Evolutionary conservation across 1,139 yeast species (phyloP), one percentile per base, ranked within the genome.

Genomic region (Pichia sp.): DNA sequence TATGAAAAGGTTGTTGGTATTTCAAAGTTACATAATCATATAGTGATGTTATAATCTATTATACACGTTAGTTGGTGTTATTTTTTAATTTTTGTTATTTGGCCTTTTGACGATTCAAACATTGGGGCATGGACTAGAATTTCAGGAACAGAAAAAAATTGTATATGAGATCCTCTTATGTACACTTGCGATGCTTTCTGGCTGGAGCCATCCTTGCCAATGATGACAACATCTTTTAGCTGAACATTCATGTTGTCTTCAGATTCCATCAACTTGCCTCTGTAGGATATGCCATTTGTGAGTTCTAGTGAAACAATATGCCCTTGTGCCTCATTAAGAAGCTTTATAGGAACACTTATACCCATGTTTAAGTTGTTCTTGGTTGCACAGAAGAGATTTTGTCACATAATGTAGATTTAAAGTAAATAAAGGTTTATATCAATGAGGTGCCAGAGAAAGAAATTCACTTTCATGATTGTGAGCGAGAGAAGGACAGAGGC

Each of bases 231-330:
- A 65, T 93, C 96, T 60, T 82, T 75, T 48, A 93, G 70, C 57
- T 93, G 95, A 25, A 91, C 81, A 66, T 93, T 93, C 99, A 93
- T 93, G 66, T 86, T 91, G 65, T 93, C 99, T 70, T 83, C 93
- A 18, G 76, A 58, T 44, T 61, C 66, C 12, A 86, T 69, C 44
- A 93, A 75, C 66, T 86, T 89, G 1, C 98, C 98, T 42, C 96
- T 77, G 66, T 91, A 91, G 0, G 87, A 80, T 60, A 87, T 93
- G 1, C 98, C 98, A 1, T 93, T 84, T 26, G 82, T 80, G 51
- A 93, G 78, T 68, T 93, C 99, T 26, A 91, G 70, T 1, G 96
- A 82, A 30, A 93, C 83, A 19, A 83, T 74, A 65, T 93, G 99
- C 45, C 97, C 97, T 74, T 85, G 79, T 3, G 96, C 89, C 69